Base-by-base conservation (phyloP, 2,329 filamentous ascomycete species). In the Colletotrichum higginsianum region DNA sequence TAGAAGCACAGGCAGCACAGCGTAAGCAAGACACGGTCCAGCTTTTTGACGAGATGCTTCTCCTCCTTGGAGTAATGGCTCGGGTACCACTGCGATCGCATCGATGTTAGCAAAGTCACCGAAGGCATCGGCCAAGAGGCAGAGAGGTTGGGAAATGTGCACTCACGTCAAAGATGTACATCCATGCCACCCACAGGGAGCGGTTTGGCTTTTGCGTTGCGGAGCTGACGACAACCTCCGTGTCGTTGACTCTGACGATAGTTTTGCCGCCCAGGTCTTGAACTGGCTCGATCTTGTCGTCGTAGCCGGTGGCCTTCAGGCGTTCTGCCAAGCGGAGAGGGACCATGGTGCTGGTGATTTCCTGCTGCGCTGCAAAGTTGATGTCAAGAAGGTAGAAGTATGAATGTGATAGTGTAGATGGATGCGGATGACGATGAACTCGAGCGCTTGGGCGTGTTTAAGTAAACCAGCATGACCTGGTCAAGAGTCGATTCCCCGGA, bases 161-260 rank as follows among this genome's bases (percentile, higher is more conserved):
- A 78, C 23, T 77, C 76, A 79, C 6, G 66, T 77, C 71, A 44
- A 77, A 77, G 53, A 76, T 74, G 67, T 76, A 75, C 30, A 76
- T 56, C 75, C 75, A 76, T 1, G 72, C 63, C 13, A 69, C 62
- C 74, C 72, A 75, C 0, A 74, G 62, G 3, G 67, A 71, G 78
- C 63, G 73, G 4, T 57, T 71, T 16, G 71, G 72, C 13, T 71
- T 69, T 30, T 74, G 73, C 1, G 73, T 75, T 4, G 77, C 73
- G 0, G 77, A 78, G 63, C 77, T 78, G 6, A 78, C 76, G 5
- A 50, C 60, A 12, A 60, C 15, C n/a, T 60, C 56, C 2, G 21
- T 23, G n/a, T 18, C 40, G 21, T 44, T 21, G 56, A 46, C 21
- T 30, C 8, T 15, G 23, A 30, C 26, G 26, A 53, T 7, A 23